phyloP scores from a whole-genome alignment of 345 rosid genomes.

The Populus alba region DNA sequence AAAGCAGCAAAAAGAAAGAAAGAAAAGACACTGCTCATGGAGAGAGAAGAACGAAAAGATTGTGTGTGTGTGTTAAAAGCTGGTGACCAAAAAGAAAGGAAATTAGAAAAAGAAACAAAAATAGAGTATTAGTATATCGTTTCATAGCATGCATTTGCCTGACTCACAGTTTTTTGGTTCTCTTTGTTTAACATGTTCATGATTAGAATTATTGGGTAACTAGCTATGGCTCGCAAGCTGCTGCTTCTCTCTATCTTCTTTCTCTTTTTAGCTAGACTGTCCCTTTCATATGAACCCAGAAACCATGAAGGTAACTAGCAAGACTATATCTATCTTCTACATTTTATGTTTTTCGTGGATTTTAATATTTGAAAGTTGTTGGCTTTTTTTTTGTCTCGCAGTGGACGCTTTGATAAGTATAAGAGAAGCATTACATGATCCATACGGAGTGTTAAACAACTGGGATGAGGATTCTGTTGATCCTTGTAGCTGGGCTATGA shows the following conservation, averaged over 20 bases:
- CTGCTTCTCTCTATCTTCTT: constrained; percentile 22
- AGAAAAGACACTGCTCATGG: not conserved
- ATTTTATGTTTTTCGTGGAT: not conserved
- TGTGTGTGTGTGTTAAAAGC: constrained; percentile 17
- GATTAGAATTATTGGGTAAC: constrained; percentile 5
- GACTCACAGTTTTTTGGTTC: not conserved
- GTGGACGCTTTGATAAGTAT: constrained; percentile 80
- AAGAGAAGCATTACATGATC: constrained; percentile 56
- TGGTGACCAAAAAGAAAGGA: constrained; percentile 31
- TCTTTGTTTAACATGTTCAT: not conserved
- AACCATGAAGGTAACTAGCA: constrained; percentile 79
- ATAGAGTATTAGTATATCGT: not conserved
- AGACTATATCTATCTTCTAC: not conserved
- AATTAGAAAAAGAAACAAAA: not conserved
- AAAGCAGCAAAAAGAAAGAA: not conserved
- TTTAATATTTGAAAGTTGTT: not conserved
- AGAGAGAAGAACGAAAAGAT: constrained; percentile 2
- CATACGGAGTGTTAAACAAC: constrained; percentile 80
- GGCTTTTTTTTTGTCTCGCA: constrained; percentile 19
- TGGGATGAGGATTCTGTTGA: constrained; percentile 96
- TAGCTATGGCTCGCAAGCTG: constrained; percentile 29
- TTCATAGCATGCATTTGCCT: not conserved
- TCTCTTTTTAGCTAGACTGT: constrained; percentile 29
- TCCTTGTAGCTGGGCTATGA: constrained; percentile 98
- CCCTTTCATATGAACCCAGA: constrained; percentile 65